Conservation (phyloP, 352 stramenopile species). For the Blastocystis sp. region DNA sequence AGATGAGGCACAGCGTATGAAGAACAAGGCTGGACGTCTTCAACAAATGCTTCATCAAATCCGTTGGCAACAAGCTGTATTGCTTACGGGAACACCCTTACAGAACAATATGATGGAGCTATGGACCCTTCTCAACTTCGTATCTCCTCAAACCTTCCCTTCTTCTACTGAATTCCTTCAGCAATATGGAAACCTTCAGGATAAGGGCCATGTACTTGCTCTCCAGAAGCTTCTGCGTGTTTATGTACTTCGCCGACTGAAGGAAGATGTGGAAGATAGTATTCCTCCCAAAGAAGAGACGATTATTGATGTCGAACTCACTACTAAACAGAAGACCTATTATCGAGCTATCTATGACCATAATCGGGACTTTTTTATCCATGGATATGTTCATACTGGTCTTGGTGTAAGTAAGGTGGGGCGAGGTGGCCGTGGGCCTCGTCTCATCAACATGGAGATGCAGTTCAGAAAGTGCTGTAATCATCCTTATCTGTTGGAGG, state of each 20-base stretch:
- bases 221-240: conserved; percentile 88
- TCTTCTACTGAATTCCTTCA: conserved; percentile 91
- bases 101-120: conserved; percentile 99
- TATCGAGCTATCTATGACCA: conserved; percentile 76
- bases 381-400: conserved; percentile 71
- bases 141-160: conserved; percentile 89
- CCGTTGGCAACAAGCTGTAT: conserved; percentile 73
- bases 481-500: conserved; percentile 95
- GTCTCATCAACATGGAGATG: conserved; percentile 98
- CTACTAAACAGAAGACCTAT: conserved; percentile 95
- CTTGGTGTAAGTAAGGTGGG: conserved; percentile 71
- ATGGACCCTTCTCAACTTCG: conserved; percentile 98
- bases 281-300: conserved; percentile 93
- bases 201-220: conserved; percentile 86
- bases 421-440: conserved; percentile 70
- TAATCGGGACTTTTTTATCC: conserved; percentile 72
- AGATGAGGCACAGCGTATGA: conserved; percentile 97
- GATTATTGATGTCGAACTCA: conserved; percentile 92
- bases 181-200: conserved; percentile 86
- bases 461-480: conserved; percentile 97
- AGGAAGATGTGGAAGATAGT: conserved; percentile 91
- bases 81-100: conserved; percentile 88
- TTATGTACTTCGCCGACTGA: conserved; percentile 91
- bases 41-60: conserved; percentile 84
- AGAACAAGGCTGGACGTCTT: conserved; percentile 90